Percentiles rank a stretch among this genome's conserved stretches.
Evolutionary conservation across 805 yeast species (phyloP).

Genomic region (Millerozyma acaciae): DNA sequence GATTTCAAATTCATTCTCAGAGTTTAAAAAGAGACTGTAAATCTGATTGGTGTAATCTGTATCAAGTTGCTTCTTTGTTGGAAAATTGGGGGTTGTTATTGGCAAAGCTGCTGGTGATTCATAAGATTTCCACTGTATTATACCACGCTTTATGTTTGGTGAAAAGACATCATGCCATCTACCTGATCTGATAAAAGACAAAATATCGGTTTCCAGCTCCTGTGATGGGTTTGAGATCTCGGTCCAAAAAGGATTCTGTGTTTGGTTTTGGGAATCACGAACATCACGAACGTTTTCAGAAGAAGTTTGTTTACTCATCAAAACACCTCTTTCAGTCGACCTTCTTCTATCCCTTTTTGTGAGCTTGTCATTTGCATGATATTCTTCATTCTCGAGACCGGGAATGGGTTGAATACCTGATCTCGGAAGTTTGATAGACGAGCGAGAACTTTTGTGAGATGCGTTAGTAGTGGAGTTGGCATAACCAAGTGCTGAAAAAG

Average conservation of each 20-base stretch:
- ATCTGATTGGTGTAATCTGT: conserved; percentile 73
- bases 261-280: no score
- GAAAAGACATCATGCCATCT: conserved; percentile 94
- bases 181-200: conserved; percentile 61
- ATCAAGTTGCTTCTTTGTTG: conserved; percentile 63
- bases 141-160: conserved; percentile 54
- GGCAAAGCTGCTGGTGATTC: conserved; percentile 94
- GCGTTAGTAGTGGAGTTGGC: no score
- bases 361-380: no score
- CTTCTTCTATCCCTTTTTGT: no score
- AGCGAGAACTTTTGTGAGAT: no score
- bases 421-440: no score
- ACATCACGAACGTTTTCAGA: no score
- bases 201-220: conserved; percentile 50
- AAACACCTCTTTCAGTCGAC: no score
- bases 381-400: no score
- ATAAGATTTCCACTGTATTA: conserved; percentile 89
- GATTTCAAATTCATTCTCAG: conserved; percentile 49
- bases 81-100: conserved; percentile 72
- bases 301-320: no score
- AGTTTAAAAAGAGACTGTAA: conserved; percentile 73
- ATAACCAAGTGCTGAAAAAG: no score
- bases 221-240: conserved; percentile 66
- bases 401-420: no score
- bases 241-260: conserved; percentile 27